These are phyloP conservation scores for Teunomyces pallodes DNA, from an alignment of 805 yeast genomes.

Conservation along the genomic window DNA sequence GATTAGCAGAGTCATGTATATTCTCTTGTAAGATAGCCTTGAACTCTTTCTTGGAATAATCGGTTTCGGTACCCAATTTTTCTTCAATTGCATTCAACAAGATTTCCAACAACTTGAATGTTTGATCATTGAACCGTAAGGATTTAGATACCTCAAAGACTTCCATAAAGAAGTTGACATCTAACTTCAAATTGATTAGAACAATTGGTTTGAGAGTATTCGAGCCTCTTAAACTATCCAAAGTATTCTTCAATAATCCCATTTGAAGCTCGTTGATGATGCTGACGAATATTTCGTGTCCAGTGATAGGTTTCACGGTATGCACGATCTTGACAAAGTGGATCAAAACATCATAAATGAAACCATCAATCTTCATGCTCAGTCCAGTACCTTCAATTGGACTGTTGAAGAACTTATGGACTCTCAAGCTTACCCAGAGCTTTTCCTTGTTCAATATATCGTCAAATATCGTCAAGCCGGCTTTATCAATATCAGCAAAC, in stretches of 20 bases:
- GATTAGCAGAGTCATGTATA: constrained; percentile 26
- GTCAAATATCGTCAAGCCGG: constrained; percentile 36
- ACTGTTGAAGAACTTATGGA: constrained; percentile 24
- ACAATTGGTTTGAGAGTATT: constrained; percentile 11
- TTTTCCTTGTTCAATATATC: constrained; percentile 40
- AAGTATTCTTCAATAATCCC: constrained; percentile 30
- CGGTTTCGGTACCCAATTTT: constrained; percentile 10
- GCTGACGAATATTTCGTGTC: constrained; percentile 30
- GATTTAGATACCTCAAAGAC: constrained; percentile 35
- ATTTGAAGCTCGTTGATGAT: constrained; percentile 39
- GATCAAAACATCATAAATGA: constrained; percentile 36
- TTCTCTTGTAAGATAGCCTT: constrained; percentile 25
- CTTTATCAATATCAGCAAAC: constrained; percentile 42
- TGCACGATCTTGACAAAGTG: constrained; percentile 42
- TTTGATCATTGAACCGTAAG: constrained; percentile 32
- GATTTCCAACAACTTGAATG: constrained; percentile 13
- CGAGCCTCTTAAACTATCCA: constrained; percentile 28
- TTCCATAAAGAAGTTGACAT: constrained; percentile 37
- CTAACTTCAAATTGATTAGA: constrained; percentile 33
- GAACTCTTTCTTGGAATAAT: constrained; percentile 27
- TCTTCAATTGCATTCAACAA: constrained; percentile 12
- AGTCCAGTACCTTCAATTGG: constrained; percentile 4
- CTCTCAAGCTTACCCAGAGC: constrained; percentile 27
- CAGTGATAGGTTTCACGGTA: constrained; percentile 40
- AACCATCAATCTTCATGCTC: constrained; percentile 32